phyloP scores from a whole-genome alignment of 2,329 filamentous ascomycete species.

The Alternaria sp. region DNA sequence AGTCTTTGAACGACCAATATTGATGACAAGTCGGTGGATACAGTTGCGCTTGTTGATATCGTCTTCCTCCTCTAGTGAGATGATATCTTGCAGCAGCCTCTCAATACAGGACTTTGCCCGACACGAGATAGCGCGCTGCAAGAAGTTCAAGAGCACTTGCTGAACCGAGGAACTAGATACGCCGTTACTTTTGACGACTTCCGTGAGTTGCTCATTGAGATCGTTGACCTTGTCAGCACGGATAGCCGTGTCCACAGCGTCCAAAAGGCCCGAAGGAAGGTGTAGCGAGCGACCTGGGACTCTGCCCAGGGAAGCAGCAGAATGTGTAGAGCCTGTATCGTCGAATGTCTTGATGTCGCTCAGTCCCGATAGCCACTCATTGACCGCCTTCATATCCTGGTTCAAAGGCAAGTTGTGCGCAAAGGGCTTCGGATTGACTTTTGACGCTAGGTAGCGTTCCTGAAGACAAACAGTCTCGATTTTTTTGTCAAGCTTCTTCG shows the following conservation, averaged over 20 bases:
- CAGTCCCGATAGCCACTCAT: conserved; percentile 88
- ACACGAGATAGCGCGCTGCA: conserved; percentile 79
- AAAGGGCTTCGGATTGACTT: conserved; percentile 89
- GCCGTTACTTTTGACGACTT: conserved; percentile 64
- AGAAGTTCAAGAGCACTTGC: conserved; percentile 76
- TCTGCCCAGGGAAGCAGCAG: conserved; percentile 75
- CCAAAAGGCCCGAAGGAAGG: conserved; percentile 73
- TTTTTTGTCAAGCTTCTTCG: conserved; percentile 98
- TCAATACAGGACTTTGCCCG: conserved; percentile 74
- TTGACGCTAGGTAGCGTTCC: conserved; percentile 85
- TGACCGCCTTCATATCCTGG: conserved; percentile 73
- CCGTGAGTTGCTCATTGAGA: conserved; percentile 65
- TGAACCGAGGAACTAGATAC: conserved; percentile 63
- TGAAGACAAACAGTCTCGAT: conserved; percentile 79
- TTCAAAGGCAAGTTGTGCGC: conserved; percentile 74
- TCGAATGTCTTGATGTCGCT: conserved; percentile 80
- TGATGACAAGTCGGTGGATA: conserved; percentile 89
- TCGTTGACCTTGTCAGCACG: conserved; percentile 70
- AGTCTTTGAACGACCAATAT: conserved; percentile 80
- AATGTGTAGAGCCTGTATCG: conserved; percentile 76
- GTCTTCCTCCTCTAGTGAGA: conserved; percentile 81
- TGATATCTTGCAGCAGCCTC: conserved; percentile 73
- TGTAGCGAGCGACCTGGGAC: conserved; percentile 79
- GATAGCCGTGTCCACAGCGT: conserved; percentile 76
- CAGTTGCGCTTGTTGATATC: conserved; percentile 96